A percentile compares a stretch with the other conserved stretches of the same genome.
Evolutionary conservation across 495 filamentous ascomycete species (phyloP).

Genomic region (Parathielavia appendiculata): DNA sequence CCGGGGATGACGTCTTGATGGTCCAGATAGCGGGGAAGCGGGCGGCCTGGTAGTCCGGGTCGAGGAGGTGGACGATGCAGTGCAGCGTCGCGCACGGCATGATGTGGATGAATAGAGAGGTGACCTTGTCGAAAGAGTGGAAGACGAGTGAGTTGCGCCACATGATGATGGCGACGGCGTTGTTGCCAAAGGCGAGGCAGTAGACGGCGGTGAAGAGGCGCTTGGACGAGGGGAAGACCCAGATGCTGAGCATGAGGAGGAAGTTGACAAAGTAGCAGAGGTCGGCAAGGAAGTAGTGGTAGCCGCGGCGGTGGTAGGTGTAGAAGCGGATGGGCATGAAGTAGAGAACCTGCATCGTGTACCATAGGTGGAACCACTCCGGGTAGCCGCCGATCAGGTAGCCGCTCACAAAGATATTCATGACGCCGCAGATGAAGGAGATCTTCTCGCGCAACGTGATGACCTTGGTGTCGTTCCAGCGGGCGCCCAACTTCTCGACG

Average conservation of each 20-base stretch:
- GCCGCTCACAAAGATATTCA: conserved; percentile 95
- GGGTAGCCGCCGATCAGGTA: conserved; percentile 86
- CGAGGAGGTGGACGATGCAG: conserved; percentile 79
- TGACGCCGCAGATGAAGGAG: conserved; percentile 90
- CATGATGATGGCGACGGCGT: conserved; percentile 97
- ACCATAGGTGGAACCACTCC: conserved; percentile 88
- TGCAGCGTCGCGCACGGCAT: conserved; percentile 94
- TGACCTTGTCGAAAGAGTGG: conserved; percentile 93
- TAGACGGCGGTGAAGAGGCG: conserved; percentile 89
- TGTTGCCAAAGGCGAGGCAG: conserved; percentile 91
- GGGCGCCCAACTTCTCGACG: conserved; percentile 78
- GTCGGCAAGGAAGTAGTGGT: conserved; percentile 96
- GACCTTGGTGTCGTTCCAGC: conserved; percentile 82
- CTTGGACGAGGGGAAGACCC: conserved; percentile 87
- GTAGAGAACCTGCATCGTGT: conserved; percentile 75
- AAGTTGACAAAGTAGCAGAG: conserved; percentile 98
- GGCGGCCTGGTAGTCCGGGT: conserved; percentile 54
- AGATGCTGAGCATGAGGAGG: conserved; percentile 73
- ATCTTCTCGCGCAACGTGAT: conserved; percentile 90
- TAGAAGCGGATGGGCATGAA: conserved; percentile 96
- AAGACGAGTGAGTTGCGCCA: conserved; percentile 98
- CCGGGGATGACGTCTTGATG: conserved; percentile 68
- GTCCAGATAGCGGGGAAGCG: conserved; percentile 84
- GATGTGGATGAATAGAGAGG: conserved; percentile 96
- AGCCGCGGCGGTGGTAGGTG: conserved; percentile 82